These are phyloP conservation scores for Loxodes magnus DNA, from an alignment of 73 alveolate species.

Conservation along the genomic window DNA sequence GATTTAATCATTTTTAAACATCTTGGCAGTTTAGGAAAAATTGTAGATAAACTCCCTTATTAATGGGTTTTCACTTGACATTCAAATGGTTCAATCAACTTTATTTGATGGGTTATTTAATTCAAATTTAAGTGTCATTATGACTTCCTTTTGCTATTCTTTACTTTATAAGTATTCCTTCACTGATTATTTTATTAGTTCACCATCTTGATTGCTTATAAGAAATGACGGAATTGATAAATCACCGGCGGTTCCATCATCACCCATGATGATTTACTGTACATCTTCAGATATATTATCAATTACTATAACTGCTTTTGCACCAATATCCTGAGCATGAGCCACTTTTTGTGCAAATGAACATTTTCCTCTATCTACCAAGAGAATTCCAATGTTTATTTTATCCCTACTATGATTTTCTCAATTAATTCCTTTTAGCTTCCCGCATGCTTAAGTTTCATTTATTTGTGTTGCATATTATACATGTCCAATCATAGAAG, in stretches of 20 bases:
- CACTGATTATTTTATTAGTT: conserved; percentile 30
- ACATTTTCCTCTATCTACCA: conserved; percentile 76
- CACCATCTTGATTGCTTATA: conserved; percentile 60
- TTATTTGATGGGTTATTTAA: conserved; percentile 37
- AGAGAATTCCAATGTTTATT: conserved; percentile 22
- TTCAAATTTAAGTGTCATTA: not conserved
- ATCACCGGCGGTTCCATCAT: conserved; percentile 86
- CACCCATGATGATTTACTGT: conserved; percentile 60
- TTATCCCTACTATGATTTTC: conserved; percentile 22
- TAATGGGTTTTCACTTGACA: conserved; percentile 7
- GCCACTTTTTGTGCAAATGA: conserved; percentile 68
- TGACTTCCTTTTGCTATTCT: conserved; percentile 8
- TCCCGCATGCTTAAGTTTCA: not conserved
- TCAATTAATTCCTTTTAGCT: not conserved
- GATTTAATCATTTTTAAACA: conserved; percentile 14
- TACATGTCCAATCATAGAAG: not conserved
- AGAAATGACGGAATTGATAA: conserved; percentile 66
- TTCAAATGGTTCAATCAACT: conserved; percentile 52
- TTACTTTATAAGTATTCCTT: not conserved
- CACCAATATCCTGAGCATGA: conserved; percentile 67
- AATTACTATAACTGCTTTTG: conserved; percentile 53
- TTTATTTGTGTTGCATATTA: not conserved
- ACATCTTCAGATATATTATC: conserved; percentile 41
- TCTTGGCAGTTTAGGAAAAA: conserved; percentile 17
- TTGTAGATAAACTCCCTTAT: conserved; percentile 19